A percentile compares a stretch with the other conserved stretches of the same genome.
phyloP scores from a whole-genome alignment of 169 alveolate genomes.

The Plasmodium coatneyi region DNA sequence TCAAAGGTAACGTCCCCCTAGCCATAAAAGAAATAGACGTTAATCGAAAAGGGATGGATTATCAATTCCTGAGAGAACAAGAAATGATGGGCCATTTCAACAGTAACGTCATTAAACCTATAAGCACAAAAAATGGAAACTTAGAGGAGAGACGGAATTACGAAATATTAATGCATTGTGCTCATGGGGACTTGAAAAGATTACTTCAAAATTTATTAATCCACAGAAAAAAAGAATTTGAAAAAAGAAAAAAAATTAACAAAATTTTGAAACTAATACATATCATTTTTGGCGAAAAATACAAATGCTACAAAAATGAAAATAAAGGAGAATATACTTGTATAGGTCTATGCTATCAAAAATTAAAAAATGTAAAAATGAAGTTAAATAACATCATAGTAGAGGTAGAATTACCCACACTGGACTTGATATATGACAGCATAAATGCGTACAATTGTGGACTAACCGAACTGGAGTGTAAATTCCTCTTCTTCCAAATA shows the following conservation, averaged over 20 bases:
- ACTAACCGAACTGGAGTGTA: conserved; percentile 80
- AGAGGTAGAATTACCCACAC: conserved; percentile 27
- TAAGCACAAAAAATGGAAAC: conserved; percentile 76
- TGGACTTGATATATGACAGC: conserved; percentile 48
- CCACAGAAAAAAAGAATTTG: conserved; percentile 70
- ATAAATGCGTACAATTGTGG: conserved; percentile 77
- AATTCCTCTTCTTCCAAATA: conserved; percentile 81
- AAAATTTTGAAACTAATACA: conserved; percentile 66
- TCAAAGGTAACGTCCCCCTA: conserved; percentile 36
- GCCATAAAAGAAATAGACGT: conserved; percentile 74
- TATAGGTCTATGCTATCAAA: conserved; percentile 65
- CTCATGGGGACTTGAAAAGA: conserved; percentile 82
- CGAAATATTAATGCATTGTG: conserved; percentile 85
- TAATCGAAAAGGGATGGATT: conserved; percentile 60
- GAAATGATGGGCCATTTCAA: conserved; percentile 84
- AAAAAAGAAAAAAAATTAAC: conserved; percentile 66
- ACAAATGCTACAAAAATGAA: conserved; percentile 44
- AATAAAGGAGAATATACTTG: not conserved
- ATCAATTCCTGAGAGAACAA: conserved; percentile 84
- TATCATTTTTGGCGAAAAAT: conserved; percentile 48
- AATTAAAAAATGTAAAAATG: conserved; percentile 53
- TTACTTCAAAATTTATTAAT: conserved; percentile 59
- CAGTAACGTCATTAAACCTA: conserved; percentile 82
- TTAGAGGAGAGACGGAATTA: conserved; percentile 68
- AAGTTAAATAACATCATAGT: conserved; percentile 41